A percentile compares a stretch with the other conserved stretches of the same genome.
Conservation (phyloP, 2,329 filamentous ascomycete species). For the Aspergillus vadensis region DNA sequence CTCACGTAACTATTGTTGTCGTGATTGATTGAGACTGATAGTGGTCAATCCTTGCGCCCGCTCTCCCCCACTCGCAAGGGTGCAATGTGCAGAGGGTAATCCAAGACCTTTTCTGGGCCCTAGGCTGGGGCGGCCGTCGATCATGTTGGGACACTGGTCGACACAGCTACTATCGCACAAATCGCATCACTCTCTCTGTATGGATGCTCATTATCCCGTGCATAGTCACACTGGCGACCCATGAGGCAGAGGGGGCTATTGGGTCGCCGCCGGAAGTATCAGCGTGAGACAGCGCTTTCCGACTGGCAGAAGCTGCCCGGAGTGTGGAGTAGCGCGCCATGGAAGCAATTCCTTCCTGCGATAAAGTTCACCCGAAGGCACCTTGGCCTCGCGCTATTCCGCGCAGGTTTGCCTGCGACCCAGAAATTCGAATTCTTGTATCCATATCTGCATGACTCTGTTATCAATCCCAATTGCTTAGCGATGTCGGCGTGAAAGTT, state of each 20-base stretch:
- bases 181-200: background rate
- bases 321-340: constrained; percentile 9
- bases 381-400: constrained; percentile 10
- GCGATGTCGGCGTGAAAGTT: constrained; percentile 6
- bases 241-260: background rate
- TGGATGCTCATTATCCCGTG: background rate
- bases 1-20: background rate
- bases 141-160: background rate
- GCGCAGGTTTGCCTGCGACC: constrained; percentile 4
- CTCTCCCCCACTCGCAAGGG: constrained; percentile 3
- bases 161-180: background rate
- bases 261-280: constrained; percentile 1
- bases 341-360: constrained; percentile 11
- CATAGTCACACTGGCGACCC: background rate
- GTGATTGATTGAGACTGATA: constrained; percentile 1
- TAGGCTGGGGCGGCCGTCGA: background rate
- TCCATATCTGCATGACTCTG: constrained; percentile 5
- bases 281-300: background rate
- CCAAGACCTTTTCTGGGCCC: background rate
- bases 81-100: background rate
- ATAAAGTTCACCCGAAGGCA: constrained; percentile 19
- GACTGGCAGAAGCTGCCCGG: constrained; percentile 6
- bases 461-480: constrained; percentile 11
- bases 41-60: background rate
- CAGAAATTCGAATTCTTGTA: constrained; percentile 7